Base-by-base conservation (phyloP, 2,329 filamentous ascomycete genomes). In the Colletotrichum liaoningense region DNA sequence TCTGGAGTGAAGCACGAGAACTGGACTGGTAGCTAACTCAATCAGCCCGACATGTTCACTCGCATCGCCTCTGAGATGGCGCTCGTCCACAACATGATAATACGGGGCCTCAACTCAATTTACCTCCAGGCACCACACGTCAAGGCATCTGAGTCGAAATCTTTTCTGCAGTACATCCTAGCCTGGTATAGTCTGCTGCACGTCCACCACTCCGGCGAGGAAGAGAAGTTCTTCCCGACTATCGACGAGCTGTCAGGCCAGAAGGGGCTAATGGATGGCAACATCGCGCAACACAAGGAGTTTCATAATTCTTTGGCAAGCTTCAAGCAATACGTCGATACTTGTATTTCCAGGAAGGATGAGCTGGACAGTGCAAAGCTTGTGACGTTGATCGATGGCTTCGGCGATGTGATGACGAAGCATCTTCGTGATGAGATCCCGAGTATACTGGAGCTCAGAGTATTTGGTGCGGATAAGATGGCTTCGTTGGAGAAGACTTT, bases 201-300 rank as follows among this genome's bases (percentile, higher is more conserved):
- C 42, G 75, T 80, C 14, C 86, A 87, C 72, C 84, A 87, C 71
- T 66, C 78, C 1, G 67, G 74, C 0, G 85, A 87, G 72, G 85
- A 87, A 64, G 75, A 72, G 2, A 49, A 74, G 28, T 78, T 85
- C 54, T 86, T 87, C 73, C 82, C 84, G 0, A 76, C 77, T 2
- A 78, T 86, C 12, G 82, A 85, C 71, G 70, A 77, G 46, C 67
- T 83, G 26, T 73, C 79, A 4, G 83, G 80, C 0, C 79, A 81
- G 12, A 75, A 77, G 52, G 82, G 81, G 1, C 72, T 85, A 28
- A 86, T 86, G 84, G 82, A 83, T 16, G 76, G 70, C 57, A 86
- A 84, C 73, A 77, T 86, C 3, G 80, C 81, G 22, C 84, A 87
- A 65, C 85, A 86, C 72, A 77, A 79, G 9, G 76, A 77, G 1